phyloP scores from a whole-genome alignment of 2,329 filamentous ascomycete genomes.

The Fusarium musae region DNA sequence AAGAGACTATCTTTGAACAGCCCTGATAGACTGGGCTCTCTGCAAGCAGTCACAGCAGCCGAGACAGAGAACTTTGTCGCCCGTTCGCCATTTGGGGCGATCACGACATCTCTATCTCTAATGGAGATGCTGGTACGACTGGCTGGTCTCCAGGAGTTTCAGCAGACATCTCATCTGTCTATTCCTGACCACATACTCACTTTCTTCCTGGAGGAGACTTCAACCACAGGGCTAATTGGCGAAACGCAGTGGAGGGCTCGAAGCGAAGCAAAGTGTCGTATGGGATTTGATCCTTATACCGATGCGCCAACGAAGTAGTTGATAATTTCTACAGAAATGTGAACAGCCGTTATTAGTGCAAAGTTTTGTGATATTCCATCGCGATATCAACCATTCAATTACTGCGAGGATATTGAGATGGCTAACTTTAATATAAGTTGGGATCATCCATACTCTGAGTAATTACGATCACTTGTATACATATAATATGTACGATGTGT shows the following conservation, averaged over 20 bases:
- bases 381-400: not conserved
- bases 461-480: not conserved
- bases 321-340: not conserved
- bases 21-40: slow-evolving; percentile 7
- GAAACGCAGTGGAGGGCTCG: slow-evolving; percentile 58
- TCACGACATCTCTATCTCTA: slow-evolving; percentile 73
- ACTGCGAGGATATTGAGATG: not conserved
- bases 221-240: slow-evolving; percentile 61
- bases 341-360: not conserved
- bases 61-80: slow-evolving; percentile 48
- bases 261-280: slow-evolving; percentile 58
- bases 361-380: not conserved
- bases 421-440: not conserved
- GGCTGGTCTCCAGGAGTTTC: slow-evolving; percentile 88
- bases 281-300: slow-evolving; percentile 68
- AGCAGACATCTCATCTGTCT: slow-evolving; percentile 87
- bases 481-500: not conserved
- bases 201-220: slow-evolving; percentile 80
- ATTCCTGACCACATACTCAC: slow-evolving; percentile 90
- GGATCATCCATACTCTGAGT: not conserved
- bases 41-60: slow-evolving; percentile 11
- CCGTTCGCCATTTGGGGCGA: slow-evolving; percentile 62
- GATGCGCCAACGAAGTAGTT: slow-evolving; percentile 52
- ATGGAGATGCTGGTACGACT: slow-evolving; percentile 90
- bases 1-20: slow-evolving; percentile 52